A percentile compares a stretch with the other conserved stretches of the same genome.
phyloP scores from a whole-genome alignment of 768 basidiomycete genomes.

The Mycena rosella region DNA sequence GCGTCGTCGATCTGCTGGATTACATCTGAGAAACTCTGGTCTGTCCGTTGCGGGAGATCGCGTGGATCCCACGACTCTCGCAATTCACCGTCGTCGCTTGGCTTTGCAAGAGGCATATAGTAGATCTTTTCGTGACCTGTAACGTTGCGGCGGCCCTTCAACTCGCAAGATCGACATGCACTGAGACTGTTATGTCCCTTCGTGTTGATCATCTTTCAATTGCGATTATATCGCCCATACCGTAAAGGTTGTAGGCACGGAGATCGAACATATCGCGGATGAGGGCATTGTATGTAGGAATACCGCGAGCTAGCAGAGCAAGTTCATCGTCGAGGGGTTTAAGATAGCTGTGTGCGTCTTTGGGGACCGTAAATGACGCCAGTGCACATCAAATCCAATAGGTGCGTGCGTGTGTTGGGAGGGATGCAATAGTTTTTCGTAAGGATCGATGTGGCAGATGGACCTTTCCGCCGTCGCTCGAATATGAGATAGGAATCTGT shows the following conservation, averaged over 20 bases:
- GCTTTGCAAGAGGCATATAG: conserved; percentile 37
- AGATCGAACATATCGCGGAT: conserved; percentile 44
- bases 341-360: too few species aligned
- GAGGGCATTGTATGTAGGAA: conserved; percentile 34
- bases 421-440: too few species aligned
- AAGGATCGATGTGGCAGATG: too few species aligned
- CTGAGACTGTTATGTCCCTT: conserved; percentile 52
- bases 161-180: conserved; percentile 53
- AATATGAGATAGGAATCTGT: too few species aligned
- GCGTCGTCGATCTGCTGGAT: background rate
- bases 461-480: too few species aligned
- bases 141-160: conserved; percentile 41
- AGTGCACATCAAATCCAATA: too few species aligned
- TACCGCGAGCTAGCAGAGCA: conserved; percentile 2
- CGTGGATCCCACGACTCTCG: conserved; percentile 32
- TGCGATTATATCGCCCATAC: conserved; percentile 49
- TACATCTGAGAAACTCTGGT: conserved; percentile 46
- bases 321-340: conserved; percentile 13
- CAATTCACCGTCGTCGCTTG: conserved; percentile 25
- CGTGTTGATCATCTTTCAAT: conserved; percentile 47
- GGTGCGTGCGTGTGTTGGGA: too few species aligned
- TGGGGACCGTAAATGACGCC: too few species aligned
- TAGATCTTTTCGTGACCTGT: conserved; percentile 42
- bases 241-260: conserved; percentile 46
- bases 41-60: conserved; percentile 48